phyloP scores from a whole-genome alignment of 257 asterid species.

The Salvia rosmarinus region DNA sequence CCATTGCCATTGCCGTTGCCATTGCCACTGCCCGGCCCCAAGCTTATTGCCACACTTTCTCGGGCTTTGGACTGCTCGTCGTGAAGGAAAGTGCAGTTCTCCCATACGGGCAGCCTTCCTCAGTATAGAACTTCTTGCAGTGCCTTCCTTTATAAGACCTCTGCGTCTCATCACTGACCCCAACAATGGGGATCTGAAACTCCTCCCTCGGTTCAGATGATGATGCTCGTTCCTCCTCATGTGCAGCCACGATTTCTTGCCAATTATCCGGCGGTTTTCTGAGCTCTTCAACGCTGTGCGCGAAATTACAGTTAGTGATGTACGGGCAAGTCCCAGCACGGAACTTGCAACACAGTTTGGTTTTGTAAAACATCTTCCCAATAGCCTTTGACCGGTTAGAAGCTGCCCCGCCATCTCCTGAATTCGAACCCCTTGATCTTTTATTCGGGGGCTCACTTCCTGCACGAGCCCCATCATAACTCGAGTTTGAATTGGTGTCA shows the following conservation, averaged over 20 bases:
- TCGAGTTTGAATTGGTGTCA: slow-evolving; percentile 48
- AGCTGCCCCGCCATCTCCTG: slow-evolving; percentile 43
- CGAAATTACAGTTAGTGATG: slow-evolving; percentile 74
- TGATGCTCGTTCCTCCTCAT: slow-evolving; percentile 56
- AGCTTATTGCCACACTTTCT: slow-evolving; percentile 78
- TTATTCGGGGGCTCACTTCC: slow-evolving; percentile 64
- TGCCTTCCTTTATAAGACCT: slow-evolving; percentile 77
- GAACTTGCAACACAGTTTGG: slow-evolving; percentile 77
- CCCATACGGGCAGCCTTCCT: slow-evolving; percentile 89
- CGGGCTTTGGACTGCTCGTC: slow-evolving; percentile 75
- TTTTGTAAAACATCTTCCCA: slow-evolving; percentile 77
- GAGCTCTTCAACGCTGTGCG: slow-evolving; percentile 62
- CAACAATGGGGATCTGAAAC: slow-evolving; percentile 72
- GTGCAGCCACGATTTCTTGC: slow-evolving; percentile 81
- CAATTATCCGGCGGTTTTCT: slow-evolving; percentile 80
- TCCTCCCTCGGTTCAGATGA: slow-evolving; percentile 64
- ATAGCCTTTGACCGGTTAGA: slow-evolving; percentile 64
- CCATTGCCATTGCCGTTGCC: slow-evolving; percentile 43
- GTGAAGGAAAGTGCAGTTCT: slow-evolving; percentile 76
- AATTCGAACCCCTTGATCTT: slow-evolving; percentile 53
- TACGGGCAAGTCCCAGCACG: slow-evolving; percentile 79
- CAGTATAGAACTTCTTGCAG: slow-evolving; percentile 76
- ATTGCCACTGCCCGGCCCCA: slow-evolving; percentile 57
- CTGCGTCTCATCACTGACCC: slow-evolving; percentile 63
- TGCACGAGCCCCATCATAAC: slow-evolving; percentile 53